phyloP scores from a whole-genome alignment of 306 rosid genomes.

The Lathyrus aphaca region DNA sequence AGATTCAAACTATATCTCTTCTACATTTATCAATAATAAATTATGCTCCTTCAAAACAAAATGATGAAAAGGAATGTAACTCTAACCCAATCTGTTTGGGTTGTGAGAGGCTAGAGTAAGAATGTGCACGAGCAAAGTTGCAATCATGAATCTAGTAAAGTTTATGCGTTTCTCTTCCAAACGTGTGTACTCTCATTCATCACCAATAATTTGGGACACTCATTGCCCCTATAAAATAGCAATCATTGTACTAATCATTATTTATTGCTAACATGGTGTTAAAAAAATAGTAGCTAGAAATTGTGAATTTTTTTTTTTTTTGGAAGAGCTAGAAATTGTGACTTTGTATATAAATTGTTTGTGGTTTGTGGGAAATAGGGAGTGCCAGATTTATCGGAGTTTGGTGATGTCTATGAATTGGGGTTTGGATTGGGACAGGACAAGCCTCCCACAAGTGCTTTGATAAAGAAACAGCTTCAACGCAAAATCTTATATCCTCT shows the following conservation, averaged over 20 bases:
- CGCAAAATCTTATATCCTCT: slow-evolving; percentile 62
- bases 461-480: slow-evolving; percentile 78
- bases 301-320: too few species aligned
- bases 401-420: slow-evolving; percentile 69
- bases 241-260: slow-evolving; percentile 51
- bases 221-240: slow-evolving; percentile 21
- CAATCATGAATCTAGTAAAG: slow-evolving; percentile 36
- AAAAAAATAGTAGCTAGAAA: too few species aligned
- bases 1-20: too few species aligned
- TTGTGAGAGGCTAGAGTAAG: slow-evolving; percentile 9
- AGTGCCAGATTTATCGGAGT: slow-evolving; percentile 76
- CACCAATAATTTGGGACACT: slow-evolving; percentile 33
- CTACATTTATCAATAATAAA: too few species aligned
- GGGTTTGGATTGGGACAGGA: slow-evolving; percentile 76
- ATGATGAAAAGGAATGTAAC: slow-evolving; percentile 27
- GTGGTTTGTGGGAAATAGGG: slow-evolving; percentile 55
- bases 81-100: slow-evolving; percentile 26
- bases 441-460: slow-evolving; percentile 80
- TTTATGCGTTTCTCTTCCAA: slow-evolving; percentile 6
- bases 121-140: slow-evolving; percentile 33
- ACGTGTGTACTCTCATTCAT: slow-evolving; percentile 14
- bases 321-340: too few species aligned
- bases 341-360: neutral
- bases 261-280: slow-evolving; percentile 21
- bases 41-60: too few species aligned